Evolutionary conservation across 257 asterid species (phyloP), one percentile per base, ranked within the genome.

Genomic region (Parsonsia alboflavescens): DNA sequence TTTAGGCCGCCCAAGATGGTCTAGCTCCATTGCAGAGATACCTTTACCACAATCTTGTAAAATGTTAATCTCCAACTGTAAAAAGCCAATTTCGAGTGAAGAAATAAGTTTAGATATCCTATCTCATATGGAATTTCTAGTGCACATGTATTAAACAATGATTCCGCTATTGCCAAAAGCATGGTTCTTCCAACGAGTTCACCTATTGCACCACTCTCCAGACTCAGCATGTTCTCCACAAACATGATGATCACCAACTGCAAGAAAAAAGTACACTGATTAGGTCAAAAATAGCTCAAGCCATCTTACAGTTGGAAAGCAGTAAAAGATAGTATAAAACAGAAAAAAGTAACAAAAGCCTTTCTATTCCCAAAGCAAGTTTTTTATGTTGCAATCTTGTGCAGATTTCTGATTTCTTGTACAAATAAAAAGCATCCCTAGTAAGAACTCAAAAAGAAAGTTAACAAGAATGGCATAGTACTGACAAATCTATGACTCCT

Each of bases 1-100:
- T 10, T 52, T 84, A 22, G 83, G 85, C 30, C 83, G 87, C 77
- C 89, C 94, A 59, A 89, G 85, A 77, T 90, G 93, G 79, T 89
- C 98, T 75, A 95, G 85, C 88, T 92, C 97, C 89, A 90, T 88
- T 71, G 90, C 97, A 68, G 89, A 92, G 58, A 88, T 89, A 72
- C 92, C 93, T 83, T 86, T 88, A n/a, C 80, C 83, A n/a, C n/a
- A n/a, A 74, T 90, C 97, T 63, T 83, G 90, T 77, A 87, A 41
- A 85, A 90, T 92, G 11, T 89, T 96, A 78, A 95, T 86, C 75
- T 89, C 91, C 83, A 92, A 96, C 98, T 90, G 61, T 53, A 58
- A 74, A 69, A 67, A 72, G 53, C 59, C 80, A 74, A 72, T 30
- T 12, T 66, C 59, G 76, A 61, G 70, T 54, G 10, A 16, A 46